These are phyloP conservation scores for Penicillium pancosmium DNA, from an alignment of 495 filamentous ascomycete species.

Conservation along the genomic window DNA sequence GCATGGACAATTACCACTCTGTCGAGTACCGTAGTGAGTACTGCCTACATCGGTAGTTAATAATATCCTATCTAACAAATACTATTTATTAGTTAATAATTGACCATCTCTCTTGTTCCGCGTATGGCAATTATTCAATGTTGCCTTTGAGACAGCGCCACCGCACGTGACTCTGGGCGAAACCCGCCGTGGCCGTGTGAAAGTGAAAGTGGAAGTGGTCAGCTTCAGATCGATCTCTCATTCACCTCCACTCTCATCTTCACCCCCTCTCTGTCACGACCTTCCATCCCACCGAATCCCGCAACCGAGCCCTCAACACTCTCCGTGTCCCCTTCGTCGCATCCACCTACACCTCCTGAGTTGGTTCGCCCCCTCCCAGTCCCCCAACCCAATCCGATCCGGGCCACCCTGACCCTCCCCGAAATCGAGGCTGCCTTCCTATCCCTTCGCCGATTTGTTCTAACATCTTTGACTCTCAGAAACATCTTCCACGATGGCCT, in stretches of 20 bases:
- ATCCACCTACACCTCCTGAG: conserved; percentile 7
- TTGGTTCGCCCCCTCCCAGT: conserved; percentile 11
- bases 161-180: conserved; percentile 26
- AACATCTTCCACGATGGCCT: conserved; percentile 53
- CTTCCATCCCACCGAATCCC: neutral
- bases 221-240: conserved; percentile 29
- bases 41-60: too few relatives aligned
- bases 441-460: conserved; percentile 12
- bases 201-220: conserved; percentile 28
- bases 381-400: conserved; percentile 17
- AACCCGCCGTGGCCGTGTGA: conserved; percentile 22
- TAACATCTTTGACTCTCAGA: conserved; percentile 15
- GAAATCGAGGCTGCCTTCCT: conserved; percentile 16
- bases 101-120: neutral
- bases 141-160: conserved; percentile 28
- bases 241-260: conserved; percentile 5
- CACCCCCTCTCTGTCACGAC: conserved; percentile 8
- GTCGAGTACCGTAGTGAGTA: too few relatives aligned
- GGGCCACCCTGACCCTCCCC: conserved; percentile 26
- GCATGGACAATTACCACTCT: too few relatives aligned
- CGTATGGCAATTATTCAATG: neutral
- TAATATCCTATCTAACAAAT: too few relatives aligned
- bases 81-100: too few relatives aligned
- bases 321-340: neutral
- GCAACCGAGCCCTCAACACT: neutral